Conservation (phyloP, 805 yeast genomes). For the Wickerhamomyces chambardii region DNA sequence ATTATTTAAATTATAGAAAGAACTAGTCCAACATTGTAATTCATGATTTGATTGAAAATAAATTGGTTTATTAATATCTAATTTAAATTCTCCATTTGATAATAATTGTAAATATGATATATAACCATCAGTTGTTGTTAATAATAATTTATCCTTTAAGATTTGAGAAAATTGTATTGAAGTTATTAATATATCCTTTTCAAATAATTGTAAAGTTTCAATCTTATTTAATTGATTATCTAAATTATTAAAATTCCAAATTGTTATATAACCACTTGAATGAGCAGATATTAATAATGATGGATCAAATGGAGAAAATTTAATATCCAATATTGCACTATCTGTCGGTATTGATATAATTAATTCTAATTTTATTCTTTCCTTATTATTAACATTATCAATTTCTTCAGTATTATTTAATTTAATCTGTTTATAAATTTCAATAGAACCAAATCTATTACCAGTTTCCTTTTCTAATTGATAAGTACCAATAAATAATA, state of each 20-base stretch:
- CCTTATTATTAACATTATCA: no score
- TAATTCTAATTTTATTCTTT: conserved; percentile 14
- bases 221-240: conserved; percentile 14
- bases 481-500: conserved; percentile 72
- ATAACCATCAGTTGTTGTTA: conserved; percentile 66
- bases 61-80: conserved; percentile 7
- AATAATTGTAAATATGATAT: conserved; percentile 32
- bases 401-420: no score
- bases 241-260: conserved; percentile 40
- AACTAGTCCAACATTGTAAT: conserved; percentile 86
- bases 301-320: conserved; percentile 48
- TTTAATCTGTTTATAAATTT: conserved; percentile 21
- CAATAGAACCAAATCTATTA: conserved; percentile 55
- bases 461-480: conserved; percentile 54
- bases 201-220: conserved; percentile 36
- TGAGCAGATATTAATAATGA: conserved; percentile 53
- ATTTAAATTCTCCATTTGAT: conserved; percentile 2
- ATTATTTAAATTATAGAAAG: conserved; percentile 45
- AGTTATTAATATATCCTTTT: conserved; percentile 44
- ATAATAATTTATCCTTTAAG: conserved; percentile 26
- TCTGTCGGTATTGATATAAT: conserved; percentile 25
- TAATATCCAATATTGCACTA: conserved; percentile 73
- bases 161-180: conserved; percentile 51
- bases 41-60: conserved; percentile 38
- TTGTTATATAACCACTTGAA: conserved; percentile 64